A percentile compares a stretch with the other conserved stretches of the same genome.
These are phyloP conservation scores for Pneumocystis canis DNA, from an alignment of 1,139 yeast species.

Conservation along the genomic window DNA sequence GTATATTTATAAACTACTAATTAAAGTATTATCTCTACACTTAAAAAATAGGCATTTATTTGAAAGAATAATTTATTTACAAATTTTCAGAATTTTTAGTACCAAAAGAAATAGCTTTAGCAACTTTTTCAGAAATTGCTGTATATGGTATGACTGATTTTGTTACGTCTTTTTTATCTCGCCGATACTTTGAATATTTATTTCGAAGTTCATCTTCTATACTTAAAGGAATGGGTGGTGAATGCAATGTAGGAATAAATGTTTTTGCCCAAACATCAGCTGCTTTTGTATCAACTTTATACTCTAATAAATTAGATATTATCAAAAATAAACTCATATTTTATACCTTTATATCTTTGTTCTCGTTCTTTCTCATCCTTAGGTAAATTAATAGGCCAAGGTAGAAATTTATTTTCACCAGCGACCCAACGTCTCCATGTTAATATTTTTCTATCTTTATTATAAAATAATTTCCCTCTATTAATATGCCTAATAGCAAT, in stretches of 20 bases:
- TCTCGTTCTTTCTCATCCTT: slow-evolving; percentile 4
- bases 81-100: not conserved
- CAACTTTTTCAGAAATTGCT: not conserved
- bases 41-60: not conserved
- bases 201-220: slow-evolving; percentile 20
- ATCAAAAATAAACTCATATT: not conserved
- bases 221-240: slow-evolving; percentile 17
- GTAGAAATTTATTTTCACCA: slow-evolving; percentile 10
- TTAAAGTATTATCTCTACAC: not conserved
- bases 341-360: slow-evolving; percentile 5
- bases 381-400: slow-evolving; percentile 9
- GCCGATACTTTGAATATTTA: slow-evolving; percentile 9
- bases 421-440: slow-evolving; percentile 13
- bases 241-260: slow-evolving; percentile 19
- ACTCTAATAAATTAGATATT: slow-evolving; percentile 7
- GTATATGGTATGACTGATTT: not conserved
- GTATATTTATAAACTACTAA: not conserved
- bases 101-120: not conserved
- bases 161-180: not conserved
- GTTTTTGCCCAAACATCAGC: not conserved
- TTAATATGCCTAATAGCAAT: slow-evolving; percentile 9
- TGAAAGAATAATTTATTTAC: not conserved
- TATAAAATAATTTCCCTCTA: slow-evolving; percentile 9
- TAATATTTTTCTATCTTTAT: slow-evolving; percentile 7
- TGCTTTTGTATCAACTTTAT: slow-evolving; percentile 17